Conservation (phyloP, 2,329 filamentous ascomycete genomes). For the Xylaria sp. region DNA sequence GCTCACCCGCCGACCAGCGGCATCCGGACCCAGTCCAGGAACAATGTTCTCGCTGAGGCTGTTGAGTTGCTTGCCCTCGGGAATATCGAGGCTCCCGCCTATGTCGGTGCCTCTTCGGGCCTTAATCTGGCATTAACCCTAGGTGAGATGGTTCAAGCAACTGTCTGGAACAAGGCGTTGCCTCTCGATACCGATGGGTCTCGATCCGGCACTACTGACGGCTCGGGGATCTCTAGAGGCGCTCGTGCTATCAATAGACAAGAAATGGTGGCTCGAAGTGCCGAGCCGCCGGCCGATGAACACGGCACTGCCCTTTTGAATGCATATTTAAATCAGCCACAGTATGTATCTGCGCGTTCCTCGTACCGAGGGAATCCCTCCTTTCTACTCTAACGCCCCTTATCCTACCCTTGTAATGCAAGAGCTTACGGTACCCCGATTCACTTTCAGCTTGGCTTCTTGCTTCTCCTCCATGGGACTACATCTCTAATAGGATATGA, state of each 20-base stretch:
- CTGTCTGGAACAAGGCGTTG: constrained; percentile 65
- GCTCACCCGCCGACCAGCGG: constrained; percentile 26
- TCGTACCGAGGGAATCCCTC: not conserved
- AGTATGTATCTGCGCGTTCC: constrained; percentile 42
- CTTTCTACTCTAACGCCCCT: not conserved
- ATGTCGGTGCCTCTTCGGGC: constrained; percentile 62
- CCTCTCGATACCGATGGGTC: constrained; percentile 38
- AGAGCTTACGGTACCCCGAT: not conserved
- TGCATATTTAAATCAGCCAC: constrained; percentile 58
- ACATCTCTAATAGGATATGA: constrained; percentile 18
- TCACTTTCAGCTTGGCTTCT: not conserved
- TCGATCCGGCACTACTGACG: constrained; percentile 27
- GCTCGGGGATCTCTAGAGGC: constrained; percentile 16
- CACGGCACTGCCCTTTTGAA: constrained; percentile 57
- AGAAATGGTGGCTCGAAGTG: constrained; percentile 55
- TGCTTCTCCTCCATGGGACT: not conserved
- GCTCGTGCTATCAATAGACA: constrained; percentile 51
- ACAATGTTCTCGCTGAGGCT: constrained; percentile 53
- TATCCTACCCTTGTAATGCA: not conserved
- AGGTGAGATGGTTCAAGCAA: constrained; percentile 64
- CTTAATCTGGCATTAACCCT: constrained; percentile 61
- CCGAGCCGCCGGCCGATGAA: constrained; percentile 59
- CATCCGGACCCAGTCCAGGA: constrained; percentile 35
- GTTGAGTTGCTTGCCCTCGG: constrained; percentile 62
- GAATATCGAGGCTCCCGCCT: constrained; percentile 58